Conservation (phyloP, 2,329 filamentous ascomycete species). For the Tetracladium maxilliforme region DNA sequence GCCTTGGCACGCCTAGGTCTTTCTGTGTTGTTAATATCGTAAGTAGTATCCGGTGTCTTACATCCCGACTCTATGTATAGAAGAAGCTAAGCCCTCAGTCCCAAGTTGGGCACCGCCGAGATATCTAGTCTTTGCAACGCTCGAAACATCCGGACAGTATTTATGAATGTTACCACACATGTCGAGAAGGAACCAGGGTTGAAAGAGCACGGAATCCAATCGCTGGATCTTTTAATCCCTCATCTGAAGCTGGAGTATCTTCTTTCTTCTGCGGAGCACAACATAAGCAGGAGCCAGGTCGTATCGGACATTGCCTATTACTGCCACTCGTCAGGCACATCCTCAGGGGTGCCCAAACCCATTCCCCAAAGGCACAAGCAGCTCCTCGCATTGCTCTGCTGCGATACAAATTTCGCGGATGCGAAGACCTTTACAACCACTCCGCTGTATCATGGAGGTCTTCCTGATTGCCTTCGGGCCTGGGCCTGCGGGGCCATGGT, state of each 20-base stretch:
- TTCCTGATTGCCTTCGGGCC: conserved; percentile 45
- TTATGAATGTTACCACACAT: conserved; percentile 23
- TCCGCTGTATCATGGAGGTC: conserved; percentile 49
- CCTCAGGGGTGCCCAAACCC: conserved; percentile 45
- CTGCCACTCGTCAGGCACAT: conserved; percentile 51
- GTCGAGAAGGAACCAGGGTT: conserved; percentile 4
- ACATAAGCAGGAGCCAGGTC: conserved; percentile 1
- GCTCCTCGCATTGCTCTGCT: conserved; percentile 37
- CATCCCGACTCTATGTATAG: not conserved
- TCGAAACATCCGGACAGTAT: conserved; percentile 23
- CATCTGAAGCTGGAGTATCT: conserved; percentile 1
- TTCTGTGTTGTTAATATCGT: conserved; percentile 41
- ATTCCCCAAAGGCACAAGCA: conserved; percentile 42
- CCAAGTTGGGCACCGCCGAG: conserved; percentile 26
- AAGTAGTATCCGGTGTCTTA: conserved; percentile 6
- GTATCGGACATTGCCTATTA: conserved; percentile 34
- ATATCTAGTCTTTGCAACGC: conserved; percentile 35
- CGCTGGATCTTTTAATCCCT: conserved; percentile 4
- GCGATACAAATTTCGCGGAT: conserved; percentile 17
- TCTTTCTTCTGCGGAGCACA: not conserved
- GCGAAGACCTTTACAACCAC: conserved; percentile 48
- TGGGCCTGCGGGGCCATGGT: conserved; percentile 45
- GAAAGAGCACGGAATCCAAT: conserved; percentile 6
- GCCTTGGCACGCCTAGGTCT: conserved; percentile 39
- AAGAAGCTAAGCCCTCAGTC: conserved; percentile 16